Evolutionary conservation across 805 yeast genomes (phyloP), one percentile per base, ranked within the genome.

Genomic region (Saturnispora gosingensis): DNA sequence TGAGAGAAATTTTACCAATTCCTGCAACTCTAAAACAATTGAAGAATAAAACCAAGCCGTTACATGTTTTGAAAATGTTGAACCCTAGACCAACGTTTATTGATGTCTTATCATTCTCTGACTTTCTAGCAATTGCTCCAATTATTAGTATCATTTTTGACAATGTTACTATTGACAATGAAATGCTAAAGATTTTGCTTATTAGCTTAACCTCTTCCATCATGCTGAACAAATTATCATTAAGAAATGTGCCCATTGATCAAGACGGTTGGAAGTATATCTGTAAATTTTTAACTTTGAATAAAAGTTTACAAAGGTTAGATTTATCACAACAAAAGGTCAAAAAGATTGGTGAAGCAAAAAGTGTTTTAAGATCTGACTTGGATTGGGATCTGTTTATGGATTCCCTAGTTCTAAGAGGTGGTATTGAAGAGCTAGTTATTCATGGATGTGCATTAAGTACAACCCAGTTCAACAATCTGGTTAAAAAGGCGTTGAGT

Each of bases 61-160:
- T 78, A 46, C 78, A 75, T 52, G 82, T 78, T 16, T 63, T 78
- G 54, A 78, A 78, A 59, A 67, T 78, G 66, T 66, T 78, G 53
- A 78, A 78, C 57, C 83, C 83, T 1, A 75, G 72, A 54, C 83
- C 83, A 2, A 78, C 83, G 0, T 63, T 78, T 45, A 77, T 78
- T 53, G 83, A 78, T 61, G 72, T 77, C 9, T 66, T 78, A 25
- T 78, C 83, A 5, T 78, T 78, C 58, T 70, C 80, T 53, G 83
- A 78, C 57, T 78, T 78, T 58, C 68, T 78, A 32, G 74, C 82
- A 1, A 76, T 78, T 48, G 76, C 78, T 0, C 82, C 81, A 4
- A 72, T 78, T 39, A 69, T 75, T 49, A 77, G 81, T 1, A 71
- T 78, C 4, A 77, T 78, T 25, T 77, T 78, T 56, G 83, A 78